phyloP scores from a whole-genome alignment of 2,329 filamentous ascomycete genomes.

The Pleurostoma richardsiae region DNA sequence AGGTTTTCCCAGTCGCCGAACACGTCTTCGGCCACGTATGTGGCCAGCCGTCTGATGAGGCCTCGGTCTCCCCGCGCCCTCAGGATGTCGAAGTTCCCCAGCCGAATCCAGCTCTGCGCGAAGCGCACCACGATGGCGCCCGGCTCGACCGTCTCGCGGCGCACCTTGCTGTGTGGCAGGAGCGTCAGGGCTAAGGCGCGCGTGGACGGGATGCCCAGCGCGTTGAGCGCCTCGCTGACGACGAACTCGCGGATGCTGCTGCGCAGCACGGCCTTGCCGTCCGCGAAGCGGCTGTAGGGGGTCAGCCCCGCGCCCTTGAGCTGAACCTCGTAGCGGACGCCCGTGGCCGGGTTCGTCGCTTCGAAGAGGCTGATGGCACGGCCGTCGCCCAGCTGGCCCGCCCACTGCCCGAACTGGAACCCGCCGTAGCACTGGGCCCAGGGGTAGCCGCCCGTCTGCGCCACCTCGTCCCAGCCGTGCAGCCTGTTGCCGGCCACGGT shows the following conservation, averaged over 20 bases:
- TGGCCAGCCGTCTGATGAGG: constrained; percentile 68
- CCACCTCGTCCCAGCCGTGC: constrained; percentile 69
- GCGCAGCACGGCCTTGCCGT: constrained; percentile 87
- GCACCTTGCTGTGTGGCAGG: constrained; percentile 65
- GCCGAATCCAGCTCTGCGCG: constrained; percentile 83
- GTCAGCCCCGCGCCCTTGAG: constrained; percentile 91
- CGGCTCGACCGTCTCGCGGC: constrained; percentile 77
- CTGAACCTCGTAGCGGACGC: constrained; percentile 81
- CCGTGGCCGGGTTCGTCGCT: constrained; percentile 66
- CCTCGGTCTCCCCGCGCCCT: constrained; percentile 74
- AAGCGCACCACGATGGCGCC: constrained; percentile 91
- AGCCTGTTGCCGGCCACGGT: constrained; percentile 80
- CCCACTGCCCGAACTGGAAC: constrained; percentile 78
- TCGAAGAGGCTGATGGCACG: constrained; percentile 94
- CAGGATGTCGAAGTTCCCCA: constrained; percentile 95
- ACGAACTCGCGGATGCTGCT: constrained; percentile 94
- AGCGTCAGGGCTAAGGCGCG: constrained; percentile 79
- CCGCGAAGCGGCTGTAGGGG: constrained; percentile 93
- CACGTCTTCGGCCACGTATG: constrained; percentile 83
- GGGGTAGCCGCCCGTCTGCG: constrained; percentile 71
- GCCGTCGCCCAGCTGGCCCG: constrained; percentile 91
- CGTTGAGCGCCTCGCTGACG: constrained; percentile 83
- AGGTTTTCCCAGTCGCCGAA: constrained; percentile 84
- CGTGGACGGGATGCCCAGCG: constrained; percentile 80
- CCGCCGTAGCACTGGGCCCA: constrained; percentile 99